phyloP scores from a whole-genome alignment of 805 yeast species.

The Hanseniaspora occidentalis region DNA sequence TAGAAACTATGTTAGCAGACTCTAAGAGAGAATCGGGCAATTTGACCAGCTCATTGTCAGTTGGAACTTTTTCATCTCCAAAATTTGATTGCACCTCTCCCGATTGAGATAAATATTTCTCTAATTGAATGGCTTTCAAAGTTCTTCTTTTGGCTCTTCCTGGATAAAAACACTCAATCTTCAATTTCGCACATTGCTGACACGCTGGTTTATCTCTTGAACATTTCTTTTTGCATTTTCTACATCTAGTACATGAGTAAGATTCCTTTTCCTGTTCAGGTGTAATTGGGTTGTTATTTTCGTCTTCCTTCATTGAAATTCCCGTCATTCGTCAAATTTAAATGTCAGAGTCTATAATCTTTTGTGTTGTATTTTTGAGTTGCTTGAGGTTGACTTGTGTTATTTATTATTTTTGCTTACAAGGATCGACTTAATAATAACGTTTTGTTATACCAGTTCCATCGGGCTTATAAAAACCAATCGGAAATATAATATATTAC shows the following conservation, averaged over 20 bases:
- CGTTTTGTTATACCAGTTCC: too few relatives aligned
- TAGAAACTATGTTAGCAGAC: not conserved
- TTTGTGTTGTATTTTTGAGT: too few relatives aligned
- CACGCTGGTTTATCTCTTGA: conserved; percentile 33
- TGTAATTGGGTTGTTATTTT: too few relatives aligned
- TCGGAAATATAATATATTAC: too few relatives aligned
- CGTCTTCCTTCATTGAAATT: not conserved
- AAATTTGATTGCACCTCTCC: too few relatives aligned
- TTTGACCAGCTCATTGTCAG: conserved; percentile 13
- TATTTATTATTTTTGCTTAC: too few relatives aligned
- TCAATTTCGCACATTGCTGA: conserved; percentile 29
- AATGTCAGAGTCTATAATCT: too few relatives aligned
- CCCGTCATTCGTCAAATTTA: not conserved
- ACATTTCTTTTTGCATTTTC: conserved; percentile 38
- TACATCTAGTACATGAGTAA: conserved; percentile 35
- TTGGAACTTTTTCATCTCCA: conserved; percentile 17
- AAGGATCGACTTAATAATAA: too few relatives aligned
- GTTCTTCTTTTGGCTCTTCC: conserved; percentile 31
- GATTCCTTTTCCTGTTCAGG: conserved; percentile 9
- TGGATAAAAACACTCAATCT: conserved; percentile 30
- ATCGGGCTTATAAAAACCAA: too few relatives aligned
- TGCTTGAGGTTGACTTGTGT: too few relatives aligned
- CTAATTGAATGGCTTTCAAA: conserved; percentile 9
- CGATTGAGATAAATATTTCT: too few relatives aligned
- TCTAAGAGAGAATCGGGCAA: not conserved